Base-by-base conservation (phyloP, 345 rosid species). In the Cardamine occulta region DNA sequence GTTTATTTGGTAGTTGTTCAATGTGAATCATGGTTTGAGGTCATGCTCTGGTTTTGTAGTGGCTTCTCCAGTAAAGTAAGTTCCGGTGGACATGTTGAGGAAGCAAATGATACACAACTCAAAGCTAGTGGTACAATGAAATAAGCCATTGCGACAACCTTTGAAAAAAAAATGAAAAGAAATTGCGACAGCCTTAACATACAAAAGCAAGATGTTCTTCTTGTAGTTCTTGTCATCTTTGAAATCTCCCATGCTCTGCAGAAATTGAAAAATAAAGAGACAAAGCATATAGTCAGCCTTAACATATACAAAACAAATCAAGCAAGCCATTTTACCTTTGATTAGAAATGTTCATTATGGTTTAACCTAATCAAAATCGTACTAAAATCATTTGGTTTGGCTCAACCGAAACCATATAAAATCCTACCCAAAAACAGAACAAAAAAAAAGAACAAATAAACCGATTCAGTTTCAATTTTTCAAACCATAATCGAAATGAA, bases 111-210 rank as follows among this genome's bases (percentile, higher is more conserved):
- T 68, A 65, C 63, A 57, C 86, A 87, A 63, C 49, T 80, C 14
- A 80, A 82, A 48, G 82, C 87, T 47, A 74, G 81, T 79, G 96
- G 97, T 91, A 83, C 7, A 48, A 57, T 58, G 29, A 34, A 48
- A 48, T 24, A 55, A 40, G 3, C 39, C 17, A 37, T 29, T 10
- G 56, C 0, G 7, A 26, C 28, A 6, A 8, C 39, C 8, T 2
- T 6, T 4, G 12, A 11, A 10, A 12, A 12, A 2, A 8, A 12
- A 26, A 37, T 9, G 11, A 37, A 26, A 39, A 13, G 47, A 58
- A 65, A 26, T 19, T 9, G 55, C 1, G 1, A 31, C 67, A 34
- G 17, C 21, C 57, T 71, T 15, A 15, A 72, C 47, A 49, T 39
- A 39, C 54, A 62, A 37, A 15, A 62, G 2, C 14, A 72, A 8